phyloP scores from a whole-genome alignment of 1,284 basidiomycete genomes.

The Moniliella sp. region DNA sequence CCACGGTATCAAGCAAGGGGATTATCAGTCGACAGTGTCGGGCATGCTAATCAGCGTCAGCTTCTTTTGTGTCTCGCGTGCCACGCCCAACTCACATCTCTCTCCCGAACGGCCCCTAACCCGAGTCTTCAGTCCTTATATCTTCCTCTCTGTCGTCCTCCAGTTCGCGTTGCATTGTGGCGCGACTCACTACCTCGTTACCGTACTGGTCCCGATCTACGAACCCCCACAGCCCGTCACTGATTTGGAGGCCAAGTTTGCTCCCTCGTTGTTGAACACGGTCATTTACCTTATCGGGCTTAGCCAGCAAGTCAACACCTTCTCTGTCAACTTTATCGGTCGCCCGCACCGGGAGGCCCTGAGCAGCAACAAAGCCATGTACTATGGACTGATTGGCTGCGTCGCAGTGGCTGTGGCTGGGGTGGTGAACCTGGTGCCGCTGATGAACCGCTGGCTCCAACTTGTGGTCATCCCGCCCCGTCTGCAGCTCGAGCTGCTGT shows the following conservation, averaged over 20 bases:
- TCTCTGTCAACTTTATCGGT: constrained; percentile 31
- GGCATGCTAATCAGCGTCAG: constrained; percentile 25
- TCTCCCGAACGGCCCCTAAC: constrained; percentile 23
- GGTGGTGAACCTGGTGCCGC: constrained; percentile 59
- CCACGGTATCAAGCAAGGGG: constrained; percentile 30
- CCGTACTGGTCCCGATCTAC: constrained; percentile 5
- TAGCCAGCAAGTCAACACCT: constrained; percentile 24
- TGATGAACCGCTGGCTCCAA: constrained; percentile 86
- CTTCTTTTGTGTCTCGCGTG: constrained; percentile 30
- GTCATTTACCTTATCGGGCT: constrained; percentile 28
- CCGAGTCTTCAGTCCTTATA: constrained; percentile 25
- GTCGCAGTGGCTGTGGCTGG: constrained; percentile 19
- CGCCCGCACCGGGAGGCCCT: constrained; percentile 25
- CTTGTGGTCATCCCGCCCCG: constrained; percentile 65
- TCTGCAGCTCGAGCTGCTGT: constrained; percentile 37
- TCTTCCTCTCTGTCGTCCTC: constrained; percentile 24
- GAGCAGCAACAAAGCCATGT: constrained; percentile 24
- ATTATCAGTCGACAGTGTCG: constrained; percentile 29
- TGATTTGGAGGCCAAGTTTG: constrained; percentile 29
- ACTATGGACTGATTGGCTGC: constrained; percentile 20
- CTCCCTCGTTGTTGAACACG: constrained; percentile 26
- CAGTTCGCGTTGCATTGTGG: constrained; percentile 27
- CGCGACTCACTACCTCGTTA: constrained; percentile 20
- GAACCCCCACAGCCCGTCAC: constrained; percentile 35
- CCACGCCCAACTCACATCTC: constrained; percentile 18